A percentile compares a stretch with the other conserved stretches of the same genome.
These are phyloP conservation scores for Neopestalotiopsis rosae DNA, from an alignment of 2,329 filamentous ascomycete species.

Conservation along the genomic window DNA sequence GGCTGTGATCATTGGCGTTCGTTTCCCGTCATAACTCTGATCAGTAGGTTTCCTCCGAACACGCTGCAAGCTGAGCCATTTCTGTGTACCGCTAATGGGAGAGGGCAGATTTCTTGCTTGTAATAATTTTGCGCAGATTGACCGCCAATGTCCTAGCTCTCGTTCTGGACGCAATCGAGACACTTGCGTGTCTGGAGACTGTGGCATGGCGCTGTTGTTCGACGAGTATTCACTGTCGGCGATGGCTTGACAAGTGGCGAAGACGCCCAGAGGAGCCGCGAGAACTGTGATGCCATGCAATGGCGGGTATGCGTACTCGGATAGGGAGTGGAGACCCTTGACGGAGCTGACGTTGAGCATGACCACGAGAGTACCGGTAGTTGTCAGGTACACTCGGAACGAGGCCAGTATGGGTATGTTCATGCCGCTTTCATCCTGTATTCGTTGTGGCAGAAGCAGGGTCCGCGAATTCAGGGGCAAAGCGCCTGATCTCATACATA, in stretches of 20 bases:
- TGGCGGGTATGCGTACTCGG: conserved; percentile 48
- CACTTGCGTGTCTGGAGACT: conserved; percentile 59
- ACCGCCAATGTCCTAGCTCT: conserved; percentile 54
- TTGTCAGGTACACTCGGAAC: conserved; percentile 60
- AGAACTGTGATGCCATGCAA: conserved; percentile 52
- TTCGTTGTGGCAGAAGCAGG: conserved; percentile 48
- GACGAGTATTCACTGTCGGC: conserved; percentile 39
- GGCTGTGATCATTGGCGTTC: conserved; percentile 40
- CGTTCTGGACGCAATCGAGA: conserved; percentile 46
- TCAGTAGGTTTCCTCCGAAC: conserved; percentile 50
- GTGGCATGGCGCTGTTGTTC: conserved; percentile 45
- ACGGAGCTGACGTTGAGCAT: conserved; percentile 54
- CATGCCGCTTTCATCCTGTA: conserved; percentile 35
- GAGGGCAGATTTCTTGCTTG: conserved; percentile 55
- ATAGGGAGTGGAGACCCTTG: conserved; percentile 51
- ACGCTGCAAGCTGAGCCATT: conserved; percentile 58
- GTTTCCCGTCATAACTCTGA: conserved; percentile 46
- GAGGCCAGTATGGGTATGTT: conserved; percentile 49
- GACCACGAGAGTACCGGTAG: conserved; percentile 58
- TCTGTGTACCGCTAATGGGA: conserved; percentile 44
- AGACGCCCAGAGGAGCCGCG: conserved; percentile 59
- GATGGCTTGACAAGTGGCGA: conserved; percentile 47
- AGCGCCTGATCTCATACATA: conserved; percentile 54
- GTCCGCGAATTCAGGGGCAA: conserved; percentile 60
- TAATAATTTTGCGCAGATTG: conserved; percentile 55